These are phyloP conservation scores for Trametes polyzona DNA, from an alignment of 1,284 basidiomycete genomes.

Conservation along the genomic window DNA sequence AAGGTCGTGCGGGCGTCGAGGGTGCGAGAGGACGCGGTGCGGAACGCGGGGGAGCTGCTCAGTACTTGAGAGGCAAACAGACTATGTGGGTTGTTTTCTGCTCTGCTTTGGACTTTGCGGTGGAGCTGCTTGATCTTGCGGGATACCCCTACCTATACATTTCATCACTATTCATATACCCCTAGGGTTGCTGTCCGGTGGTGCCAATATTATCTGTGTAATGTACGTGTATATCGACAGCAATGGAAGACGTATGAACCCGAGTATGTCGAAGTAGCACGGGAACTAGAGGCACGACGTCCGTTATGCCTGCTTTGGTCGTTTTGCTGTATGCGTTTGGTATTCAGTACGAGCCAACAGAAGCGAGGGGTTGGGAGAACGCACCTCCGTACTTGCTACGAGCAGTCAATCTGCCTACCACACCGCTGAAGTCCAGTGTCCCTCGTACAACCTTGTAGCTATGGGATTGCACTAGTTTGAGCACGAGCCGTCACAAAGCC, in stretches of 20 bases:
- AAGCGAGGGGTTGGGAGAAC: too few relatives aligned
- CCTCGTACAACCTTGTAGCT: conserved; percentile 98
- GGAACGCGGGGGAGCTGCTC: conserved; percentile 58
- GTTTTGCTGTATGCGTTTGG: conserved; percentile 12
- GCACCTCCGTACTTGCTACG: conserved; percentile 96
- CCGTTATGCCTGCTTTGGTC: conserved; percentile 22
- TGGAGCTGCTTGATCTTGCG: neutral
- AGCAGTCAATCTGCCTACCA: conserved; percentile 81
- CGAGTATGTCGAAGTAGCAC: too few relatives aligned
- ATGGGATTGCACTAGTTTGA: conserved; percentile 5
- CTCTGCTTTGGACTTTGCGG: neutral
- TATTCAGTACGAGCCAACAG: neutral
- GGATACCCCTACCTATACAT: conserved; percentile 4
- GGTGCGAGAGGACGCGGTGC: conserved; percentile 60
- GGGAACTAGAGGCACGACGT: too few relatives aligned
- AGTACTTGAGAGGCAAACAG: conserved; percentile 22
- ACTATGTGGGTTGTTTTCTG: neutral
- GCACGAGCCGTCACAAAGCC: neutral
- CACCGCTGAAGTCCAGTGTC: conserved; percentile 89
- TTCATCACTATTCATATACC: neutral
- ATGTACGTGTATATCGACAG: conserved; percentile 20
- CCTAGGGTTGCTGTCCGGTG: too few relatives aligned
- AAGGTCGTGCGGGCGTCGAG: conserved; percentile 61
- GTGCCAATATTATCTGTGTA: conserved; percentile 13
- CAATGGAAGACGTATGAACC: conserved; percentile 6